These are phyloP conservation scores for Picochlorum sp. DNA, from an alignment of 139 green algal genomes.

Conservation along the genomic window DNA sequence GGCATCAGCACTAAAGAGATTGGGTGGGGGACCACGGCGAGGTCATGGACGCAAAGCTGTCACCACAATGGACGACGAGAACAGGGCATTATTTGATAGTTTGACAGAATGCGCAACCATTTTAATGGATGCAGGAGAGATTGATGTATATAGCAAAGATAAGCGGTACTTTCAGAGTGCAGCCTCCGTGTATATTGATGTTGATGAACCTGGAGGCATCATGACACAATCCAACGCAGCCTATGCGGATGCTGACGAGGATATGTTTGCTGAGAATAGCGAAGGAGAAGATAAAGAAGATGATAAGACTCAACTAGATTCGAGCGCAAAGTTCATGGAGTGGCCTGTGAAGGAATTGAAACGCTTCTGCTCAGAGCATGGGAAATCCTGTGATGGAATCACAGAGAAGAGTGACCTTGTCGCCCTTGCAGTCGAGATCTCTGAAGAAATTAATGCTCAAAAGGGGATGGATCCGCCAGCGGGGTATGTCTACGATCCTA, in stretches of 20 bases:
- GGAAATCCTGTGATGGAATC: conserved; percentile 34
- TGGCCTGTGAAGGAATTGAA: conserved; percentile 73
- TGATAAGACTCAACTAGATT: neutral
- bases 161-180: conserved; percentile 34
- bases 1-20: conserved; percentile 31
- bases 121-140: conserved; percentile 47
- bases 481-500: conserved; percentile 50
- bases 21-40: conserved; percentile 7
- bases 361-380: conserved; percentile 44
- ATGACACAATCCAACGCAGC: conserved; percentile 16
- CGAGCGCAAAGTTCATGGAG: conserved; percentile 33
- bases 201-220: conserved; percentile 9
- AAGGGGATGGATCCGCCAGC: conserved; percentile 20
- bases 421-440: conserved; percentile 26
- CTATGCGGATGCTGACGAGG: conserved; percentile 38
- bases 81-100: conserved; percentile 33
- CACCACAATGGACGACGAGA: conserved; percentile 1
- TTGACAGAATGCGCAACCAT: conserved; percentile 40
- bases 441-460: neutral
- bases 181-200: conserved; percentile 38
- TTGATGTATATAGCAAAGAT: conserved; percentile 41
- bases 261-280: conserved; percentile 54
- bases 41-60: conserved; percentile 16
- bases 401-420: conserved; percentile 65
- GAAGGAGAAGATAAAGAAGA: conserved; percentile 2